These are phyloP conservation scores for Paecilomyces fulvus DNA, from an alignment of 2,329 filamentous ascomycete species.

Conservation along the genomic window DNA sequence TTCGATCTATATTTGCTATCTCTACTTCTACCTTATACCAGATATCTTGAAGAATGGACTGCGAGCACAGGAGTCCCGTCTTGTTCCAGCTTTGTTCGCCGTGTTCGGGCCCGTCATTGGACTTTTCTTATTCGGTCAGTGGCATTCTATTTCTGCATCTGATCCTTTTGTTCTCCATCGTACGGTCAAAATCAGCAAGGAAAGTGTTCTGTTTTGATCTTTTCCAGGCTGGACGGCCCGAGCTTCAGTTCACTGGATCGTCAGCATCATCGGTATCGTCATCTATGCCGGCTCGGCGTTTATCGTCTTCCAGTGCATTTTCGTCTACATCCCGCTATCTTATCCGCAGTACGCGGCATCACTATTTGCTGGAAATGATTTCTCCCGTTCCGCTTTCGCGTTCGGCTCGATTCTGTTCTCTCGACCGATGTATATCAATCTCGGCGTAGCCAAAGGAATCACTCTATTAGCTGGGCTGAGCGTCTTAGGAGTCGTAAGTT, in stretches of 20 bases:
- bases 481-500: conserved; percentile 20
- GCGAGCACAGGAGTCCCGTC: conserved; percentile 45
- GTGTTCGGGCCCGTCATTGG: conserved; percentile 48
- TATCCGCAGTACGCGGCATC: conserved; percentile 27
- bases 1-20: conserved; percentile 42
- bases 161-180: not conserved
- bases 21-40: conserved; percentile 45
- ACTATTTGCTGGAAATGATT: conserved; percentile 30
- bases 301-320: conserved; percentile 35
- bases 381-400: conserved; percentile 18
- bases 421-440: conserved; percentile 23
- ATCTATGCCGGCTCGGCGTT: conserved; percentile 32
- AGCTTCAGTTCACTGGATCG: conserved; percentile 28
- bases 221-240: conserved; percentile 19
- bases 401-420: conserved; percentile 26
- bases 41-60: conserved; percentile 43
- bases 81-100: conserved; percentile 46
- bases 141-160: not conserved
- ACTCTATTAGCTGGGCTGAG: conserved; percentile 30
- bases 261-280: conserved; percentile 30
- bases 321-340: conserved; percentile 29
- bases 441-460: conserved; percentile 24
- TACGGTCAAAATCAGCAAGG: too few species aligned
- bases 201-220: not conserved
- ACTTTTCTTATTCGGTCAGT: conserved; percentile 45